phyloP scores from a whole-genome alignment of 768 basidiomycete species.

The Tulasnella sp. region DNA sequence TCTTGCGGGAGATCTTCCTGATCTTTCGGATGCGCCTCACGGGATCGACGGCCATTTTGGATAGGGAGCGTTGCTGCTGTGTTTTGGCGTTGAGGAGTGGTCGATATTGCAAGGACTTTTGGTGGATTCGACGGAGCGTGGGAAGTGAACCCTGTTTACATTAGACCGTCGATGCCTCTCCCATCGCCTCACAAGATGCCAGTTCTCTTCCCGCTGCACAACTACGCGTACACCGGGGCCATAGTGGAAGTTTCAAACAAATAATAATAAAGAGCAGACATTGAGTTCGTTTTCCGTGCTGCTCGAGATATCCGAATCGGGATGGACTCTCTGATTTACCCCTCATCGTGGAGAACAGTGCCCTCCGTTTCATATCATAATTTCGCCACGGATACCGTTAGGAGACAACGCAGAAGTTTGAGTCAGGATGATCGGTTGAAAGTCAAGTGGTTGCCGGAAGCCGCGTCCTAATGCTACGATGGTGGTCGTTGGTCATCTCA shows the following conservation, averaged over 20 bases:
- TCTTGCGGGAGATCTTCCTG: constrained; percentile 13
- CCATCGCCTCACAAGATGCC: not conserved
- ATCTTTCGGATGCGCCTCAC: not conserved
- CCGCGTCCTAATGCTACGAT: not conserved
- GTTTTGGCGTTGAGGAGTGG: not conserved
- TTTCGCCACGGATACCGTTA: too few relatives aligned
- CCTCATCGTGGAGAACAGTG: too few relatives aligned
- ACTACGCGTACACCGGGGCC: not conserved
- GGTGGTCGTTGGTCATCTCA: not conserved
- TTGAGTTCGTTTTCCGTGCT: too few relatives aligned
- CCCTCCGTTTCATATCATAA: too few relatives aligned
- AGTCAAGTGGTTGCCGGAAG: not conserved
- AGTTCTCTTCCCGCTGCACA: not conserved
- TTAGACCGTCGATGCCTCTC: not conserved
- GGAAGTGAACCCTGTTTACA: not conserved
- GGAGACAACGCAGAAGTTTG: too few relatives aligned
- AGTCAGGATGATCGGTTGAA: not conserved
- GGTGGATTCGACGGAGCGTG: constrained; percentile 2
- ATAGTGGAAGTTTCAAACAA: not conserved
- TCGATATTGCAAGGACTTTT: constrained; percentile 9
- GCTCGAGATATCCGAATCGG: too few relatives aligned
- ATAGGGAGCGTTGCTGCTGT: not conserved
- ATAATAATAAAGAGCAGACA: too few relatives aligned
- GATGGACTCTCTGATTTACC: too few relatives aligned
- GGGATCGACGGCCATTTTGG: not conserved